phyloP scores from a whole-genome alignment of 345 rosid species.

The Hypericum perforatum region DNA sequence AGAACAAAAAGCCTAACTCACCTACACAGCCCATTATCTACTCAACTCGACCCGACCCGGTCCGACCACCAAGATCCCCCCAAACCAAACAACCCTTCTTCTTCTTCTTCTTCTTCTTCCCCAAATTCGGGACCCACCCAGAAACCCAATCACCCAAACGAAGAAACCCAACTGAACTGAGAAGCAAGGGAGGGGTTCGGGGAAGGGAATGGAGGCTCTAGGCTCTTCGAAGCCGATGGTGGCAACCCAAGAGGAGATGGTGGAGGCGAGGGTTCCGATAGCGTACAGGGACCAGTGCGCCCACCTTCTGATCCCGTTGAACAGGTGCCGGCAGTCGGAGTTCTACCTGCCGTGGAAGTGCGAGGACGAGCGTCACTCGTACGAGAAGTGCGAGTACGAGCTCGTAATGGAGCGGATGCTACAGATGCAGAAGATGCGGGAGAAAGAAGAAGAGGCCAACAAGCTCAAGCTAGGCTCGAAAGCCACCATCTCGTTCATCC shows the following conservation, averaged over 20 bases:
- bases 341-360: conserved; percentile 96
- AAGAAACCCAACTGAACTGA: neutral
- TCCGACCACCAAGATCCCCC: no score
- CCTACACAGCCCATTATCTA: no score
- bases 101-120: no score
- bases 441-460: conserved; percentile 36
- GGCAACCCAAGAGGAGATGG: conserved; percentile 94
- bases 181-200: neutral
- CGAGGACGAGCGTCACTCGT: conserved; percentile 81
- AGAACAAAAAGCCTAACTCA: no score
- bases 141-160: no score
- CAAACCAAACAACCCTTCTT: no score
- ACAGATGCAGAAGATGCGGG: conserved; percentile 96
- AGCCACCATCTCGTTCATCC: conserved; percentile 53
- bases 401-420: conserved; percentile 98
- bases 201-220: conserved; percentile 46
- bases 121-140: no score
- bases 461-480: conserved; percentile 37
- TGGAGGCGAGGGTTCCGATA: conserved; percentile 62
- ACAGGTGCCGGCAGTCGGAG: conserved; percentile 94
- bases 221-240: conserved; percentile 99
- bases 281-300: conserved; percentile 95
- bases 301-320: conserved; percentile 85
- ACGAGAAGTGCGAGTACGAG: conserved; percentile 98
- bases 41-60: no score